Percentiles rank a stretch among this genome's conserved stretches.
These are phyloP conservation scores for Metschnikowia cubensis DNA, from an alignment of 805 yeast genomes.

Conservation along the genomic window DNA sequence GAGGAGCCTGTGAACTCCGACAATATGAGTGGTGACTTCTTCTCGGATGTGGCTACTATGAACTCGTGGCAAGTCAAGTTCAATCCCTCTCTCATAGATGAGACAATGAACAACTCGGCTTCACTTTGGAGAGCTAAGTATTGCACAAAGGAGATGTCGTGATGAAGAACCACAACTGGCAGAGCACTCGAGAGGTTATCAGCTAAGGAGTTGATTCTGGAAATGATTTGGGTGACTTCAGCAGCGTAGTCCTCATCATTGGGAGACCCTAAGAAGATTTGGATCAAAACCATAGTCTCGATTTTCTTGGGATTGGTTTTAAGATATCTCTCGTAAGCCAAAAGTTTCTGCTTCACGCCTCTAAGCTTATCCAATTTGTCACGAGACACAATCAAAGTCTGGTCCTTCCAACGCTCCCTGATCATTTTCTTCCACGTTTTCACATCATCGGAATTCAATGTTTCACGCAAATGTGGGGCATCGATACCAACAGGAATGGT, in stretches of 20 bases:
- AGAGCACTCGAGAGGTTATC: slow-evolving; percentile 67
- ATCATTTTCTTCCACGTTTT: slow-evolving; percentile 64
- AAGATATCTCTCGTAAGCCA: slow-evolving; percentile 81
- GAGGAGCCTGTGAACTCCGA: slow-evolving; percentile 97
- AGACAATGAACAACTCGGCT: slow-evolving; percentile 83
- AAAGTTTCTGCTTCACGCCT: slow-evolving; percentile 81
- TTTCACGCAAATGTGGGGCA: slow-evolving; percentile 49
- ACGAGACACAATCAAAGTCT: slow-evolving; percentile 73
- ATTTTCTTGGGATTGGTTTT: slow-evolving; percentile 67
- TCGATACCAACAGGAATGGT: slow-evolving; percentile 79
- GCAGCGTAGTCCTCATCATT: slow-evolving; percentile 63
- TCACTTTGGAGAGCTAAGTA: slow-evolving; percentile 81
- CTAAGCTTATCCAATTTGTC: slow-evolving; percentile 86
- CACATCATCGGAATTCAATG: slow-evolving; percentile 49
- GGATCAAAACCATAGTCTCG: slow-evolving; percentile 69
- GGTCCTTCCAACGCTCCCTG: slow-evolving; percentile 71
- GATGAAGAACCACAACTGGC: slow-evolving; percentile 84
- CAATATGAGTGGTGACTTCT: slow-evolving; percentile 75
- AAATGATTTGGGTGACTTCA: slow-evolving; percentile 72
- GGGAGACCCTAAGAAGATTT: slow-evolving; percentile 64
- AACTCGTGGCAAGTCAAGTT: slow-evolving; percentile 95
- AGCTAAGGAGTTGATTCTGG: slow-evolving; percentile 76
- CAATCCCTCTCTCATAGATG: slow-evolving; percentile 95
- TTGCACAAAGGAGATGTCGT: slow-evolving; percentile 85
- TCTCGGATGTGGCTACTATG: slow-evolving; percentile 65